A percentile compares a stretch with the other conserved stretches of the same genome.
Evolutionary conservation across 148 eudicot genomes (phyloP).

Genomic region (Heliosperma pusillum): DNA sequence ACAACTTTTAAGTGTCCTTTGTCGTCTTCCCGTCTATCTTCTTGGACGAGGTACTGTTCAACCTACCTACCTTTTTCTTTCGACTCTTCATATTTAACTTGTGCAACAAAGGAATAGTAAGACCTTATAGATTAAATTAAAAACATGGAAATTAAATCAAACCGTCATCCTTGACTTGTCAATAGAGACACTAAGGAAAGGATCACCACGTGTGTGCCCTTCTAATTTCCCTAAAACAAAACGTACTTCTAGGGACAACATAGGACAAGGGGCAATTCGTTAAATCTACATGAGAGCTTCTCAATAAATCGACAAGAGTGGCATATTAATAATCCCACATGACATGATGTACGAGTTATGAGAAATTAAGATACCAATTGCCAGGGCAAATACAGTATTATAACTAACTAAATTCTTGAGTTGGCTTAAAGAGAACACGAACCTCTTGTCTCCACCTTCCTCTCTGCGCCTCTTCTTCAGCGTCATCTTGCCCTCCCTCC

Average conservation of each 20-base stretch:
- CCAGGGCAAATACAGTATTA: not conserved
- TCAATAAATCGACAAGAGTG: not conserved
- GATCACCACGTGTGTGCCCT: not conserved
- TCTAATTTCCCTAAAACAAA: not conserved
- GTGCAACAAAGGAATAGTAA: not conserved
- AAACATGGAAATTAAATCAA: not conserved
- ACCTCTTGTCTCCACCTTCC: conserved; percentile 98
- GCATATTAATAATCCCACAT: not conserved
- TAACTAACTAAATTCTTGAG: not conserved
- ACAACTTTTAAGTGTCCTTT: not conserved
- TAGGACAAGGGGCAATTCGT: not conserved
- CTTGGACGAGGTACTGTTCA: not conserved
- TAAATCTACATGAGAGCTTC: not conserved
- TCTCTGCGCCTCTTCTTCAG: conserved; percentile 85
- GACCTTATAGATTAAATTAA: not conserved
- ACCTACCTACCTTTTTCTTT: not conserved
- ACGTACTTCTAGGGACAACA: not conserved
- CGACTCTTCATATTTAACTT: not conserved
- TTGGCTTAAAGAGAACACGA: not conserved
- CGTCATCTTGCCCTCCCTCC: conserved; percentile 88
- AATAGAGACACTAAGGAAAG: not conserved
- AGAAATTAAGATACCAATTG: not conserved
- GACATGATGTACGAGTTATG: not conserved
- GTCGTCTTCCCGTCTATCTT: not conserved
- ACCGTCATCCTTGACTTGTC: not conserved